Percentiles rank a stretch among this genome's conserved stretches.
These are phyloP conservation scores for Rhododendron williamsianum DNA, from an alignment of 148 eudicot species.

Conservation along the genomic window DNA sequence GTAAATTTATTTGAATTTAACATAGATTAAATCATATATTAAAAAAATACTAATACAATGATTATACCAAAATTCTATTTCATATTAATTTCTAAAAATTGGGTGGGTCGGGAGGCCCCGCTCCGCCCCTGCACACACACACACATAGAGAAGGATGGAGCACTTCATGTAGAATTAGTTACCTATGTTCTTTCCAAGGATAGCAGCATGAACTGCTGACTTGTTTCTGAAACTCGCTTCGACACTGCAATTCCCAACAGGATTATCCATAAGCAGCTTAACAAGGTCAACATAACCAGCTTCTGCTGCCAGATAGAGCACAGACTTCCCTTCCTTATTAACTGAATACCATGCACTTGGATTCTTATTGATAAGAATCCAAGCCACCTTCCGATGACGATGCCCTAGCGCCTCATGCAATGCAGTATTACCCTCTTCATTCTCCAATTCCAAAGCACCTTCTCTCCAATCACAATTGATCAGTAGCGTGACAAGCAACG, in stretches of 20 bases:
- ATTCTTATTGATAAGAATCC: constrained; percentile 13
- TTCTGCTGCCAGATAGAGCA: constrained; percentile 32
- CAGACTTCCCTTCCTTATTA: constrained; percentile 25
- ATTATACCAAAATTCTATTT: too few relatives aligned
- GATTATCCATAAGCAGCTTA: constrained; percentile 21
- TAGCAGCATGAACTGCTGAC: constrained; percentile 29
- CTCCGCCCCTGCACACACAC: too few relatives aligned
- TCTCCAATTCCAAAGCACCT: constrained; percentile 11
- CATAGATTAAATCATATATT: too few relatives aligned
- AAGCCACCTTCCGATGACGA: constrained; percentile 21
- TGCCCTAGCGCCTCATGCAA: constrained; percentile 27
- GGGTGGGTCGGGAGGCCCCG: too few relatives aligned
- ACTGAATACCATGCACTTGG: constrained; percentile 9
- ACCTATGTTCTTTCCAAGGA: constrained; percentile 18
- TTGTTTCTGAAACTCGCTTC: constrained; percentile 11
- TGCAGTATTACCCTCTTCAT: constrained; percentile 22
- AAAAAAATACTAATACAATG: too few relatives aligned
- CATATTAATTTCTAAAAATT: too few relatives aligned
- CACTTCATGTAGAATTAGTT: neutral
- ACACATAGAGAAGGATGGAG: neutral
- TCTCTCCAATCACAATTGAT: constrained; percentile 8
- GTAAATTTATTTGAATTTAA: too few relatives aligned
- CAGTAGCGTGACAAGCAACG: constrained; percentile 1
- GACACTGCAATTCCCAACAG: constrained; percentile 5
- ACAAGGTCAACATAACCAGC: constrained; percentile 23